Base-by-base conservation (phyloP, 2,329 filamentous ascomycete species). In the Aaosphaeria pasadenensis region DNA sequence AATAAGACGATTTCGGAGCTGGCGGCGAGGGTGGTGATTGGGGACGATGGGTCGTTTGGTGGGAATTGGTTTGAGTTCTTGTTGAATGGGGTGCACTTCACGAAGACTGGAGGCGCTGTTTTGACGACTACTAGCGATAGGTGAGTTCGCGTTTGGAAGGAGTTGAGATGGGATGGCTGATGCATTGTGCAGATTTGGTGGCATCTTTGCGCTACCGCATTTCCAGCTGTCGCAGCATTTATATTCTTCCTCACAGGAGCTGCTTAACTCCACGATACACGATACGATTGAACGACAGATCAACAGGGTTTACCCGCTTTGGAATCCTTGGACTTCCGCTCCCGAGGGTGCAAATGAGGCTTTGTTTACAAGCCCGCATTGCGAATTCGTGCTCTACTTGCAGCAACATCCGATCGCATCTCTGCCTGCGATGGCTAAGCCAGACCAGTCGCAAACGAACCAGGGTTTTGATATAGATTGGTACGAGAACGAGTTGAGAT, bases 91-190 rank as follows among this genome's bases (percentile, higher is more conserved):
- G 80, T 95, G 4, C 92, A 97, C 73, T 95, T 91, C 77, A 85
- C 87, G 35, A 79, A 81, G n/a, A 82, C 87, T 53, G 94, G 94
- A 1, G 82, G 84, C 11, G 82, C 94, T 43, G 74, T 97, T 33
- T 74, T 97, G 64, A 89, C 87, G 1, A 96, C 92, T 1, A 92
- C 91, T 42, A 96, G 91, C 69, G 88, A 96, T 64, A 96, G 95
- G 74, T 94, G 53, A 49, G 62, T 47, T 29, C 11, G 3, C 24
- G 7, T 40, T 28, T 24, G 7, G 17, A 7, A 40, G 9, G 9
- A 7, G 11, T 17, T 28, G 9, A 11, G 24, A 11, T 40, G 7
- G 7, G 2, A 40, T 11, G 7, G 7, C 11, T 13, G 4, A 40
- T 28, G 4, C 3, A 43, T 11, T 38, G 7, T 32, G 24, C 42